A percentile compares a stretch with the other conserved stretches of the same genome.
These are phyloP conservation scores for Schizosaccharomyces octosporus DNA, from an alignment of 805 yeast species.

Conservation along the genomic window DNA sequence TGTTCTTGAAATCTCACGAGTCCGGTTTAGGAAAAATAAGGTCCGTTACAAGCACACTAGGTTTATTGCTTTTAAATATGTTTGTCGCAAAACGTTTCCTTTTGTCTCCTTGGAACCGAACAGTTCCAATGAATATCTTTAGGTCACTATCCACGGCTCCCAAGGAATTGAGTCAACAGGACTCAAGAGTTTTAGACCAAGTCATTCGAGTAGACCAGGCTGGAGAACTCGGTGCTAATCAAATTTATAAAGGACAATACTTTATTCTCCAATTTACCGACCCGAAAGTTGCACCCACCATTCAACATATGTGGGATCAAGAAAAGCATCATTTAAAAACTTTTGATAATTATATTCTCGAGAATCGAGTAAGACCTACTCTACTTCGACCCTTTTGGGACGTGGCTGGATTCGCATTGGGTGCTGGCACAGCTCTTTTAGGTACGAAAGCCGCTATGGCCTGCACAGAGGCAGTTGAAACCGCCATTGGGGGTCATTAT, in stretches of 20 bases:
- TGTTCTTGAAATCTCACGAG: no score
- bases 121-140: no score
- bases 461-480: slow-evolving; percentile 94
- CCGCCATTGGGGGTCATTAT: slow-evolving; percentile 91
- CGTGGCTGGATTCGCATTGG: slow-evolving; percentile 66
- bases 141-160: not conserved
- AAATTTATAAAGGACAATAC: slow-evolving; percentile 79
- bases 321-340: slow-evolving; percentile 77
- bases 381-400: slow-evolving; percentile 84
- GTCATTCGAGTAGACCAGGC: slow-evolving; percentile 82
- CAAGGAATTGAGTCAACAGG: not conserved
- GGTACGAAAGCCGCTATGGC: slow-evolving; percentile 98
- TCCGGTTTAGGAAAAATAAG: no score
- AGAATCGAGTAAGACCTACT: slow-evolving; percentile 73
- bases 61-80: no score
- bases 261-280: slow-evolving; percentile 34
- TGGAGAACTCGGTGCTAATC: slow-evolving; percentile 89
- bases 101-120: no score
- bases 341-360: slow-evolving; percentile 50
- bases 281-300: slow-evolving; percentile 54
- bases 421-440: slow-evolving; percentile 60
- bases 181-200: not conserved
- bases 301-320: slow-evolving; percentile 96
- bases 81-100: no score
- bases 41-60: no score